These are phyloP conservation scores for Penicillium sp. DNA, from an alignment of 2,329 filamentous ascomycete genomes.

Conservation along the genomic window DNA sequence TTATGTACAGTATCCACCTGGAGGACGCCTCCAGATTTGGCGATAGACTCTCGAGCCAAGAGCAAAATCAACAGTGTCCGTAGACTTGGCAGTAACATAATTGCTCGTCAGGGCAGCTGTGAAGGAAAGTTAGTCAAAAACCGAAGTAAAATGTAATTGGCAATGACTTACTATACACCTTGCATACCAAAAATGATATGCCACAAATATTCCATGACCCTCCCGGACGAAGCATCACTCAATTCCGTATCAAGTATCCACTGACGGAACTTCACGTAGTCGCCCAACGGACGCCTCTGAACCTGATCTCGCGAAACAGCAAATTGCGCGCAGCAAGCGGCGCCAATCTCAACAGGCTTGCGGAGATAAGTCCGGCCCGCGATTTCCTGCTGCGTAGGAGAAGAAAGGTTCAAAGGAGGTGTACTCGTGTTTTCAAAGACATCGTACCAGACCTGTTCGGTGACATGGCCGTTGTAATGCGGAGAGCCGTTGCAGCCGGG, in stretches of 20 bases:
- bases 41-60: constrained; percentile 8
- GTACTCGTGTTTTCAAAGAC: constrained; percentile 41
- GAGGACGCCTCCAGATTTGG: neutral
- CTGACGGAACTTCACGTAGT: constrained; percentile 56
- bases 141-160: neutral
- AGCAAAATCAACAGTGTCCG: constrained; percentile 28
- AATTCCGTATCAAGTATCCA: constrained; percentile 59
- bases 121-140: constrained; percentile 11
- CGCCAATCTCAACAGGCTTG: constrained; percentile 52
- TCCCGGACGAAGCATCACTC: constrained; percentile 54
- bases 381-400: constrained; percentile 4
- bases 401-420: constrained; percentile 30
- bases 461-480: constrained; percentile 37
- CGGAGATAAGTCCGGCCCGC: constrained; percentile 28
- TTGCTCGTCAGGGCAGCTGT: constrained; percentile 34
- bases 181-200: constrained; percentile 53
- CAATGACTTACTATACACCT: constrained; percentile 38
- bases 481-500: constrained; percentile 49
- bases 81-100: constrained; percentile 40
- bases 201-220: constrained; percentile 64
- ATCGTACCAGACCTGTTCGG: constrained; percentile 37
- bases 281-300: constrained; percentile 46
- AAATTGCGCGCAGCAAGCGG: constrained; percentile 65
- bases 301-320: constrained; percentile 56
- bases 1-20: neutral